phyloP scores from a whole-genome alignment of 257 asterid genomes.

The Solanum sejunctum region DNA sequence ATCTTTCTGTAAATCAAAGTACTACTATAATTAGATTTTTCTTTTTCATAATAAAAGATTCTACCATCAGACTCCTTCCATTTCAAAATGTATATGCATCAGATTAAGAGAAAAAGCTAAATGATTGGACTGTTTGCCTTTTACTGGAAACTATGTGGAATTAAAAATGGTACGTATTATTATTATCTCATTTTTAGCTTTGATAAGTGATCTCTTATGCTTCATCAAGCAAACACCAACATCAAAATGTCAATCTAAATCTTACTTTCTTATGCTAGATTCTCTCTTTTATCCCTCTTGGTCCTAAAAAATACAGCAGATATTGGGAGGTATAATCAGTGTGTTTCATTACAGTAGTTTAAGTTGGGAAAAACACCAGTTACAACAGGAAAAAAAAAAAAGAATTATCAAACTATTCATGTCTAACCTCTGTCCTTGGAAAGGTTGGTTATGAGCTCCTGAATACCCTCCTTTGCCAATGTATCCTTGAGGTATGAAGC shows the following conservation, averaged over 20 bases:
- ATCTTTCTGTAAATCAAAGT: background rate
- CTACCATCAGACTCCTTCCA: background rate
- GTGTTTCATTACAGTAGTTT: background rate
- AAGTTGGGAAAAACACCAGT: background rate
- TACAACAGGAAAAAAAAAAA: background rate
- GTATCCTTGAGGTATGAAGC: conserved; percentile 90
- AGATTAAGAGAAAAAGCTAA: background rate
- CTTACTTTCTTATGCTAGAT: background rate
- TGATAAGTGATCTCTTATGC: background rate
- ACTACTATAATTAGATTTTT: background rate
- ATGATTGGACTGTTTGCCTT: background rate
- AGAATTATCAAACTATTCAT: background rate
- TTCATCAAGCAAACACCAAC: background rate
- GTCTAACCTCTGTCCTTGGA: conserved; percentile 88
- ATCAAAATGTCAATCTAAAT: background rate
- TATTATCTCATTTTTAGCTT: background rate
- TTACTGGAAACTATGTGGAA: background rate
- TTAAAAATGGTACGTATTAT: background rate
- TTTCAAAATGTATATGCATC: background rate
- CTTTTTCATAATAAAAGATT: background rate
- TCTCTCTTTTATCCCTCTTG: background rate
- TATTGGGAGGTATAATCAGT: background rate
- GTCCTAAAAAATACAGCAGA: background rate
- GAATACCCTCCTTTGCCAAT: conserved; percentile 83
- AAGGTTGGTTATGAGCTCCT: conserved; percentile 67